phyloP scores from a whole-genome alignment of 2,329 filamentous ascomycete species.

The Fusarium keratoplasticum region DNA sequence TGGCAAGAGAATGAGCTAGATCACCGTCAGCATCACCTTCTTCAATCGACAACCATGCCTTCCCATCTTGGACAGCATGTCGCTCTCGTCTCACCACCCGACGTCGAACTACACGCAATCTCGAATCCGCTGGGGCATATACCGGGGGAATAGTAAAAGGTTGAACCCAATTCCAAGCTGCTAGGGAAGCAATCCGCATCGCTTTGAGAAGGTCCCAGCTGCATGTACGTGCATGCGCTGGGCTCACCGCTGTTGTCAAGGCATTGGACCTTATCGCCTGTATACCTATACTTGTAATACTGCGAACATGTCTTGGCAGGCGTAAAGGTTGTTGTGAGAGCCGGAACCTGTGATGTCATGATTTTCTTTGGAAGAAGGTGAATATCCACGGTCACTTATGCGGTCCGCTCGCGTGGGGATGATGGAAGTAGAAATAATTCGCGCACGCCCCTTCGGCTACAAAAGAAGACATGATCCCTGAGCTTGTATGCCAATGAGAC shows the following conservation, averaged over 20 bases:
- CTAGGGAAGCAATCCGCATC: background rate
- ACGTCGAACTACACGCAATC: background rate
- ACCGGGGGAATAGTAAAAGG: background rate
- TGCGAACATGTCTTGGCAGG: background rate
- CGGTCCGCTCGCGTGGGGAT: background rate
- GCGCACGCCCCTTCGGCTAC: background rate
- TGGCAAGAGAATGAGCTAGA: background rate
- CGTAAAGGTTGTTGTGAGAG: background rate
- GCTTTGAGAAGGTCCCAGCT: background rate
- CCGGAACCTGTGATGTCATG: slow-evolving; percentile 1
- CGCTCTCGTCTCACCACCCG: background rate
- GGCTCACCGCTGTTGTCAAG: background rate
- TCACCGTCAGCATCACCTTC: background rate
- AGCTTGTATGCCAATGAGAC: background rate
- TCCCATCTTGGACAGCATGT: background rate
- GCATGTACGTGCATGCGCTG: background rate
- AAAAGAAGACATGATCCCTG: background rate
- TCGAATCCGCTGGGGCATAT: background rate
- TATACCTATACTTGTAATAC: slow-evolving; percentile 1
- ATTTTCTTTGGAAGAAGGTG: background rate
- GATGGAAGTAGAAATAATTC: slow-evolving; percentile 2
- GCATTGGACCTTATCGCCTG: background rate
- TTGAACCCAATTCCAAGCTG: background rate
- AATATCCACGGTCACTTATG: background rate
- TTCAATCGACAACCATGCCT: background rate